phyloP scores from a whole-genome alignment of 371 early-diverging fungal species.

The Nematocida parisii region DNA sequence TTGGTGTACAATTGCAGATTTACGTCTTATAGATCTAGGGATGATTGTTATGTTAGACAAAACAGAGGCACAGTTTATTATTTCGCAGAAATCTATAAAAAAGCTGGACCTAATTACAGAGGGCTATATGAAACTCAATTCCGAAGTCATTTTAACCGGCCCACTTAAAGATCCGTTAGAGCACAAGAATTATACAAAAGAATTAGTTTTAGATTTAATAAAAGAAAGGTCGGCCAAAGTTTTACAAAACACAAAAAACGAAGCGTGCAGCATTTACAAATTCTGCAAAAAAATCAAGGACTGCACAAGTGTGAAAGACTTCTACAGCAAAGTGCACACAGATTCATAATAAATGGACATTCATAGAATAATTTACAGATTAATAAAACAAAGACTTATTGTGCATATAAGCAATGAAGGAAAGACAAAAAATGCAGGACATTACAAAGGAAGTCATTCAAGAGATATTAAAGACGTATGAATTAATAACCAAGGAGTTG shows the following conservation, averaged over 20 bases:
- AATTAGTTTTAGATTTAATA: neutral
- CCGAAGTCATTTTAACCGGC: neutral
- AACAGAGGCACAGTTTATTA: neutral
- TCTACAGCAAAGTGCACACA: neutral
- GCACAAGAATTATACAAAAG: neutral
- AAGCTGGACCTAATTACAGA: neutral
- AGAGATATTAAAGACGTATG: slow-evolving; percentile 35
- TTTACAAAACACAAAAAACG: neutral
- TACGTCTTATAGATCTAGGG: neutral
- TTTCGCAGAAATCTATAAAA: neutral
- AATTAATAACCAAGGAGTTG: neutral
- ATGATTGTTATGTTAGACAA: neutral
- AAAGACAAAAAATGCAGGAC: slow-evolving; percentile 8
- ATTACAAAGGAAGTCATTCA: slow-evolving; percentile 21
- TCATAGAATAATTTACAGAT: neutral
- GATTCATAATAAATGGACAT: neutral
- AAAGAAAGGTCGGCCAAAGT: neutral
- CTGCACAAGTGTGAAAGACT: neutral
- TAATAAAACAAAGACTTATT: neutral
- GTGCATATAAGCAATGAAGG: neutral
- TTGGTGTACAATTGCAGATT: neutral
- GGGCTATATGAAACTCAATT: neutral
- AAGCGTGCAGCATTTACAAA: neutral
- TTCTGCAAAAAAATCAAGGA: neutral
- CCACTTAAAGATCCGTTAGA: neutral